phyloP scores from a whole-genome alignment of 2,329 filamentous ascomycete genomes.

The Scedosporium dehoogii region DNA sequence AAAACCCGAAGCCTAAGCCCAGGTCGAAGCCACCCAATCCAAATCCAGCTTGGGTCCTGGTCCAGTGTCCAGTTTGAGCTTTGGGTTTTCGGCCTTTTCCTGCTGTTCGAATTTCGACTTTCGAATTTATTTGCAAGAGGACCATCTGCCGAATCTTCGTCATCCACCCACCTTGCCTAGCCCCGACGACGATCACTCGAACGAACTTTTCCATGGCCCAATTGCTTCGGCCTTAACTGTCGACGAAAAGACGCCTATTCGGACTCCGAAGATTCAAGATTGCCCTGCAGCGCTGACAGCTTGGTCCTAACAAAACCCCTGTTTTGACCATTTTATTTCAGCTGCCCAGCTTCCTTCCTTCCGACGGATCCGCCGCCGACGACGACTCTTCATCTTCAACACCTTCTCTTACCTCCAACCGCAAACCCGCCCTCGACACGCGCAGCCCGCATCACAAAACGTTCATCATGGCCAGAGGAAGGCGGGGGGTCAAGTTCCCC shows the following conservation, averaged over 20 bases:
- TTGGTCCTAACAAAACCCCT: not conserved
- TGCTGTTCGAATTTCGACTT: not conserved
- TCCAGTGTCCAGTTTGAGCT: not conserved
- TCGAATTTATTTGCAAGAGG: not conserved
- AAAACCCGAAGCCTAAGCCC: not conserved
- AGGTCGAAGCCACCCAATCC: not conserved
- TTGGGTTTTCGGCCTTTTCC: not conserved
- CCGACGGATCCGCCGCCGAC: not conserved
- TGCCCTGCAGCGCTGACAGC: not conserved
- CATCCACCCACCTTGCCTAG: not conserved
- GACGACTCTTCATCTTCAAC: not conserved
- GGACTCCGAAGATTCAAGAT: not conserved
- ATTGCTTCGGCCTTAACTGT: not conserved
- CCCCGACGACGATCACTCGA: not conserved
- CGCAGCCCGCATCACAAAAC: not conserved
- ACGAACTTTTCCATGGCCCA: not conserved
- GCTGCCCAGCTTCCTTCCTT: not conserved
- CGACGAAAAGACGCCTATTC: not conserved
- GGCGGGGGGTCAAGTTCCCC: constrained; percentile 46
- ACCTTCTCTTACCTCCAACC: not conserved
- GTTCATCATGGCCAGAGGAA: constrained; percentile 24
- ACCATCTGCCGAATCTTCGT: not conserved
- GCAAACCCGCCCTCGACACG: not conserved
- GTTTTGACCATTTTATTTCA: not conserved
- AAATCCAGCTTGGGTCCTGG: not conserved